phyloP scores from a whole-genome alignment of 2,329 filamentous ascomycete genomes.

The Aspergillus aculeatus region DNA sequence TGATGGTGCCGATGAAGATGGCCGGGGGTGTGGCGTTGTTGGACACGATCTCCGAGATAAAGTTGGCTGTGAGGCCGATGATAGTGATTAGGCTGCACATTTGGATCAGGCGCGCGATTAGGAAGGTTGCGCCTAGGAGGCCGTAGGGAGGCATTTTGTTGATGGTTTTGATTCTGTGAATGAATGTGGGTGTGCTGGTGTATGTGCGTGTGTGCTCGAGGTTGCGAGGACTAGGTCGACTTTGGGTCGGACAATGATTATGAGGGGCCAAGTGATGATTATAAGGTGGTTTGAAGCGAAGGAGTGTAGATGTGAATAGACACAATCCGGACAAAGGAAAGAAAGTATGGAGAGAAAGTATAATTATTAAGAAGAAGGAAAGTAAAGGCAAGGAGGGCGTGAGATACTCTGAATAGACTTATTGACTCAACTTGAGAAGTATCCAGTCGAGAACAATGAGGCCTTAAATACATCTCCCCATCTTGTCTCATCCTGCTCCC shows the following conservation, averaged over 20 bases:
- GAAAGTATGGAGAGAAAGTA: not conserved
- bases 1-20: slow-evolving; percentile 74
- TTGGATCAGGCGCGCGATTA: slow-evolving; percentile 69
- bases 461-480: not conserved
- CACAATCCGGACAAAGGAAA: slow-evolving; percentile 1
- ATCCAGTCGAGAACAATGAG: not conserved
- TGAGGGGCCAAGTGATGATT: not conserved
- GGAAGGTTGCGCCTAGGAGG: slow-evolving; percentile 76
- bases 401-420: not conserved
- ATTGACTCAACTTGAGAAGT: not conserved
- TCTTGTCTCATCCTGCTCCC: not conserved
- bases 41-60: slow-evolving; percentile 72
- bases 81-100: slow-evolving; percentile 70
- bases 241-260: not conserved
- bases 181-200: not conserved
- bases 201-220: not conserved
- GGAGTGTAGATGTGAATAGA: not conserved
- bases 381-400: not conserved
- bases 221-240: not conserved
- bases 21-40: slow-evolving; percentile 65
- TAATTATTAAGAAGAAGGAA: too few species aligned
- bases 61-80: slow-evolving; percentile 78
- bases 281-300: not conserved
- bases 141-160: slow-evolving; percentile 52
- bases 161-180: not conserved